These are phyloP conservation scores for Lactuca saligna DNA, from an alignment of 129 eudicot species.

Conservation along the genomic window DNA sequence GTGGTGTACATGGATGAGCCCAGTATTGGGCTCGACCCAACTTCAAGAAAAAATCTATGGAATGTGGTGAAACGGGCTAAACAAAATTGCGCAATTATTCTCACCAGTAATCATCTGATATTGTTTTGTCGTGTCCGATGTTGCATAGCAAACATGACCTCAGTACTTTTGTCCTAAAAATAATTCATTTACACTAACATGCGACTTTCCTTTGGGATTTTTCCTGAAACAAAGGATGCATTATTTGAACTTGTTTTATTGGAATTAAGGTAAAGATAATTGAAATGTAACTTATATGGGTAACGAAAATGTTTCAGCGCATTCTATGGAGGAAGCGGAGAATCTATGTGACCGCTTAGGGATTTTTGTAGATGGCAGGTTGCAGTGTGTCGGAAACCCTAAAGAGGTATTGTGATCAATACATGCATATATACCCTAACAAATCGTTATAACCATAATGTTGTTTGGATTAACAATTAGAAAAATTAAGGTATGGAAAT, in stretches of 20 bases:
- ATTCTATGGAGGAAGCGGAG: conserved; percentile 98
- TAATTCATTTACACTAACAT: no score
- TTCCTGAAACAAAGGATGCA: no score
- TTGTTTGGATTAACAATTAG: no score
- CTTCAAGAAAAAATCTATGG: conserved; percentile 89
- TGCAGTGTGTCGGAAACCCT: conserved; percentile 86
- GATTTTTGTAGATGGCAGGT: conserved; percentile 85
- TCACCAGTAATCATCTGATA: conserved; percentile 60
- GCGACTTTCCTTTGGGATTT: no score
- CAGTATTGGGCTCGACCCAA: conserved; percentile 94
- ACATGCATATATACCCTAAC: no score
- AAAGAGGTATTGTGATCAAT: conserved; percentile 64
- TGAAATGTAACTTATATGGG: neutral
- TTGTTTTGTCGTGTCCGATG: neutral
- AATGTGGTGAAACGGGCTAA: conserved; percentile 86
- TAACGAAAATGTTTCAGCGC: conserved; percentile 57
- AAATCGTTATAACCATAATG: no score
- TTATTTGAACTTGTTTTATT: no score
- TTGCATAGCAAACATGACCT: no score
- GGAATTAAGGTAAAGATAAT: no score
- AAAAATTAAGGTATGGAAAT: no score
- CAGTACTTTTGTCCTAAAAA: no score
- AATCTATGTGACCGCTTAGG: conserved; percentile 90
- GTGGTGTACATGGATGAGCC: conserved; percentile 98
- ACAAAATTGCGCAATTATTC: conserved; percentile 82